These are phyloP conservation scores for Antarctomyces pellizariae DNA, from an alignment of 495 filamentous ascomycete species.

Conservation along the genomic window DNA sequence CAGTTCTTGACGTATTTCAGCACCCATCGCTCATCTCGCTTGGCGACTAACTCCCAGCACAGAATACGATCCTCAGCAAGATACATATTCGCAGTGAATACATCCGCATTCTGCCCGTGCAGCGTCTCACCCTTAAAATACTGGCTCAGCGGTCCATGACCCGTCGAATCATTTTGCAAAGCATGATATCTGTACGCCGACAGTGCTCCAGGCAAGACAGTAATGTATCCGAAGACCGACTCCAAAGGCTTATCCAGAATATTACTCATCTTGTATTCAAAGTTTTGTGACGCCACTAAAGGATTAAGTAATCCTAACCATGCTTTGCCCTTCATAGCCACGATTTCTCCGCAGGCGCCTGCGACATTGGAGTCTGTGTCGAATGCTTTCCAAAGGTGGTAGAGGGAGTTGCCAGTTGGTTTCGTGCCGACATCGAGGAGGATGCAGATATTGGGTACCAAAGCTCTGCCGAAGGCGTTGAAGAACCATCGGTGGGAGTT, in stretches of 20 bases:
- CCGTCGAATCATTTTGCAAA: constrained; percentile 87
- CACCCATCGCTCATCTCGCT: constrained; percentile 86
- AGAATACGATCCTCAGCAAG: constrained; percentile 95
- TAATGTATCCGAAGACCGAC: constrained; percentile 94
- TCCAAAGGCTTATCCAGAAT: constrained; percentile 96
- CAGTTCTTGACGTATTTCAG: constrained; percentile 92
- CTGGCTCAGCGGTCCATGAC: constrained; percentile 85
- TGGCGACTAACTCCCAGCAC: constrained; percentile 97
- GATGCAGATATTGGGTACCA: constrained; percentile 92
- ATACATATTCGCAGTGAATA: constrained; percentile 99
- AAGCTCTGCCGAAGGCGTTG: constrained; percentile 82
- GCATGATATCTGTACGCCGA: constrained; percentile 94
- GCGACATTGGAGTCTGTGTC: constrained; percentile 92
- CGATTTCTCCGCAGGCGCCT: constrained; percentile 92
- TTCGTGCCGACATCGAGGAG: constrained; percentile 89
- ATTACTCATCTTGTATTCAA: constrained; percentile 99
- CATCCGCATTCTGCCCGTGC: constrained; percentile 89
- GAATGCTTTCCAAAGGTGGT: constrained; percentile 98
- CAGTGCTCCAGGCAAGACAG: constrained; percentile 82
- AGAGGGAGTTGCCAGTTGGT: constrained; percentile 67
- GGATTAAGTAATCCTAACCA: constrained; percentile 77
- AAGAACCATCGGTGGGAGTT: constrained; percentile 99
- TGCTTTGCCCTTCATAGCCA: constrained; percentile 72
- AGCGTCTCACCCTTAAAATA: constrained; percentile 99
- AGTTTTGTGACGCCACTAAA: constrained; percentile 90